Percentiles rank a stretch among this genome's conserved stretches.
Conservation (phyloP, 2,329 filamentous ascomycete species). For the Colletotrichum liaoningense region DNA sequence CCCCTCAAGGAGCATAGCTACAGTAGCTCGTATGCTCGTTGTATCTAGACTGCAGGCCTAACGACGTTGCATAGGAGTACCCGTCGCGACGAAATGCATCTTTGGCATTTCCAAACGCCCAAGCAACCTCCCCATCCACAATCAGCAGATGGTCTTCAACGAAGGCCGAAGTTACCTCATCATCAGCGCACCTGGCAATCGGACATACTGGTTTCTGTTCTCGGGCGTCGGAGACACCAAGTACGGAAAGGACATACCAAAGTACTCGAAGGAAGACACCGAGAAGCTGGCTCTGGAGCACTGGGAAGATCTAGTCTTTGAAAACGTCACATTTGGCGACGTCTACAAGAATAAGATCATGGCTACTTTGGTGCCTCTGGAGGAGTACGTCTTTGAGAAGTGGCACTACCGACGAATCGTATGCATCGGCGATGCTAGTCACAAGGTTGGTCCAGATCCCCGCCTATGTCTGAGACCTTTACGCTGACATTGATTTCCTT, state of each 20-base stretch:
- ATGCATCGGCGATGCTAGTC: conserved; percentile 53
- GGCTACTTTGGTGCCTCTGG: conserved; percentile 40
- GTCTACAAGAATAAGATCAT: conserved; percentile 43
- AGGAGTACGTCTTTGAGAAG: conserved; percentile 49
- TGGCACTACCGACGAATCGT: conserved; percentile 53
- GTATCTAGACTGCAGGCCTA: background rate
- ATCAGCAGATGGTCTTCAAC: conserved; percentile 27
- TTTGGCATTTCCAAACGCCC: conserved; percentile 50
- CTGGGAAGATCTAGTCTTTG: conserved; percentile 36
- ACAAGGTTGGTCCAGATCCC: conserved; percentile 46
- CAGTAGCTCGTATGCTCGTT: background rate
- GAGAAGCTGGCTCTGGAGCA: conserved; percentile 40
- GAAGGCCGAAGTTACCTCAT: conserved; percentile 42
- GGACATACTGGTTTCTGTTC: conserved; percentile 52
- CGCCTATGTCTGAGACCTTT: too few relatives aligned
- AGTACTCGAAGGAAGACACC: conserved; percentile 46
- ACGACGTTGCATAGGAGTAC: conserved; percentile 1
- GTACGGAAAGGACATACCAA: conserved; percentile 45
- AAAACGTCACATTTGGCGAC: conserved; percentile 43
- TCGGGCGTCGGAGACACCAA: conserved; percentile 43
- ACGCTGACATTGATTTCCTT: background rate
- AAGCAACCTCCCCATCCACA: background rate
- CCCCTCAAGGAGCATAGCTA: background rate
- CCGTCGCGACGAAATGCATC: conserved; percentile 42
- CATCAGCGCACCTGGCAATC: conserved; percentile 43